Evolutionary conservation across 495 filamentous ascomycete genomes (phyloP).

Genomic region (Penicillium arizonense): DNA sequence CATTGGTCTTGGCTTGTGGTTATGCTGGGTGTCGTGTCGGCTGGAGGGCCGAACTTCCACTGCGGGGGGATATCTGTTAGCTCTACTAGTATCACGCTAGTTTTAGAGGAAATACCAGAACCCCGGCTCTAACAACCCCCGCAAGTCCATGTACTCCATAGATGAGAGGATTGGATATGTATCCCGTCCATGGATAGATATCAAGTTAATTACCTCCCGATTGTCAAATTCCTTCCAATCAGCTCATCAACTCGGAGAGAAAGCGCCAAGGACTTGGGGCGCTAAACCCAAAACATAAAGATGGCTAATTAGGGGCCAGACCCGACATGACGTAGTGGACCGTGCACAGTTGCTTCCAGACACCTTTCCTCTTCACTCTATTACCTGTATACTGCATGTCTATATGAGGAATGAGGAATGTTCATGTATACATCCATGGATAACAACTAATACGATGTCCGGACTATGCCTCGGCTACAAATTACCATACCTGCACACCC

Average conservation of each 20-base stretch:
- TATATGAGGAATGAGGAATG: too few species aligned
- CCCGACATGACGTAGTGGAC: constrained; percentile 17
- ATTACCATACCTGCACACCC: neutral
- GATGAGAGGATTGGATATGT: too few species aligned
- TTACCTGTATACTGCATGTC: too few species aligned
- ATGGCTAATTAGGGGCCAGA: constrained; percentile 22
- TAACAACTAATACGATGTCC: too few species aligned
- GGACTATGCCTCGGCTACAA: neutral
- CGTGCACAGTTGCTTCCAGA: neutral
- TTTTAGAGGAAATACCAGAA: neutral
- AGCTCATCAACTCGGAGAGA: neutral
- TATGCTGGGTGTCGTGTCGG: constrained; percentile 1
- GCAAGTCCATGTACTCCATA: too few species aligned
- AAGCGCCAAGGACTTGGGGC: neutral
- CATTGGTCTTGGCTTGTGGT: neutral
- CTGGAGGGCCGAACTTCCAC: constrained; percentile 3
- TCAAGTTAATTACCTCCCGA: too few species aligned
- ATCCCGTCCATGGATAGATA: too few species aligned
- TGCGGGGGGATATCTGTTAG: constrained; percentile 1
- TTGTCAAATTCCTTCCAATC: neutral
- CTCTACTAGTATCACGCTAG: neutral
- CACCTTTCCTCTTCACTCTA: neutral
- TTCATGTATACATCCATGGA: too few species aligned
- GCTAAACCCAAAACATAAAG: neutral
- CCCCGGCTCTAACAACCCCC: too few species aligned